Evolutionary conservation across 1,284 basidiomycete species (phyloP), one percentile per base, ranked within the genome.

Genomic region (Volvariella volvacea): DNA sequence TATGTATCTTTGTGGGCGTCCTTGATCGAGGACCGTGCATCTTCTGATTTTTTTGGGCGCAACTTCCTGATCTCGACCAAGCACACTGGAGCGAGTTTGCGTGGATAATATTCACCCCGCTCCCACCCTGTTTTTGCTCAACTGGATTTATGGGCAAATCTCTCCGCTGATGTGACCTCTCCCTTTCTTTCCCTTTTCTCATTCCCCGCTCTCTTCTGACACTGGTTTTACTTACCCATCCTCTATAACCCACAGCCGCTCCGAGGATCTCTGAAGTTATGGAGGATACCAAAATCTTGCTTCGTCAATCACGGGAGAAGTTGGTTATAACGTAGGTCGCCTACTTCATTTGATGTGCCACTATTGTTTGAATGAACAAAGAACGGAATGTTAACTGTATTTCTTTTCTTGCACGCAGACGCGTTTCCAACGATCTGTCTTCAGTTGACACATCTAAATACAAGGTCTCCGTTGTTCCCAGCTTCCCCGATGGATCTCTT

Each of bases 271-370:
- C 83, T 4, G 89, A 85, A 48, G 88, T 93, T 41, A 77, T 97
- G 42, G 83, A 94, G 54, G 94, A 98, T 53, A 95, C 95, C 16
- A 94, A 89, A 62, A 76, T 90, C 33, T 68, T 98, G 14, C 65
- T 98, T n/a, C 88, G 92, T 60, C 90, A 95, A 57, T 92, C 90
- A 3, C 72, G 91, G 41, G 92, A 98, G 64, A 75, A 81, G 45
- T 74, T 96, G 38, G 83, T 95, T 49, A 92, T 96, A 62, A 88
- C 88, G 87, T 91, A 58, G 51, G 83, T 69, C 21, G 32, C n/a
- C 38, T 34, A 44, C 25, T 47, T 28, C 25, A 28, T 41, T 31
- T 8, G 25, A 42, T 6, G 34, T n/a, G 19, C n/a, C 34, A 36
- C 34, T 8, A n/a, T n/a, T 16, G 15, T 8, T 15, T 6, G 4